Evolutionary conservation across 2,329 filamentous ascomycete species (phyloP), one percentile per base, ranked within the genome.

Genomic region (Stagonosporopsis rhizophila): DNA sequence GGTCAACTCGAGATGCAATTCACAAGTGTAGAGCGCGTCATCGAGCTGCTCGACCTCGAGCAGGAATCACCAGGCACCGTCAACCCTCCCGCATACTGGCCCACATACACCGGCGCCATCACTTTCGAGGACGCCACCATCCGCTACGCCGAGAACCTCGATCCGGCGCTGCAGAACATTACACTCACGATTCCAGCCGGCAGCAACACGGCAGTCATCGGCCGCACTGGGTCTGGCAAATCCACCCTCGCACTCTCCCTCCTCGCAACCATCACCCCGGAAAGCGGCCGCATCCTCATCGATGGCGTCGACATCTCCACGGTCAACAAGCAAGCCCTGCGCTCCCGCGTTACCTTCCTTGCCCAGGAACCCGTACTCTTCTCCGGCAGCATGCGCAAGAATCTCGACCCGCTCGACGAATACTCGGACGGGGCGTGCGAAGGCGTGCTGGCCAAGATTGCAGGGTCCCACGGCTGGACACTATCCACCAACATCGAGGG

Each of bases 1-100:
- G 92, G 92, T 2, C 86, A 90, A 68, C 82, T 96, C 1, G 92
- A 96, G 72, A 92, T 96, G 84, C 89, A 96, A 70, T 96, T 96
- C 64, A 92, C 96, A 0, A 93, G 90, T 0, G 90, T 96, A 0
- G 92, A 96, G 76, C 86, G 92, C 37, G 88, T 96, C 0, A 87
- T 95, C 9, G 91, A 95, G 73, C 82, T 96, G 0, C 81, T 95
- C 1, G 85, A 90, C 56, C 83, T 96, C 0, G 89, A 93, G 15
- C 86, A 91, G 70, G 92, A 96, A 71, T 79, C 86, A 0, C 81
- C 79, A 0, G 92, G 91, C 1, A 82, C 84, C 1, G 75, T 91
- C 3, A 77, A 84, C 1, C 91, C 91, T 0, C 90, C 91, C 0
- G 86, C 89, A 0, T 84, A 85, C 45, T 96, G 92, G 92, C 92